These are phyloP conservation scores for Sugiyamaella chiloensis DNA, from an alignment of 805 yeast genomes.

Conservation along the genomic window DNA sequence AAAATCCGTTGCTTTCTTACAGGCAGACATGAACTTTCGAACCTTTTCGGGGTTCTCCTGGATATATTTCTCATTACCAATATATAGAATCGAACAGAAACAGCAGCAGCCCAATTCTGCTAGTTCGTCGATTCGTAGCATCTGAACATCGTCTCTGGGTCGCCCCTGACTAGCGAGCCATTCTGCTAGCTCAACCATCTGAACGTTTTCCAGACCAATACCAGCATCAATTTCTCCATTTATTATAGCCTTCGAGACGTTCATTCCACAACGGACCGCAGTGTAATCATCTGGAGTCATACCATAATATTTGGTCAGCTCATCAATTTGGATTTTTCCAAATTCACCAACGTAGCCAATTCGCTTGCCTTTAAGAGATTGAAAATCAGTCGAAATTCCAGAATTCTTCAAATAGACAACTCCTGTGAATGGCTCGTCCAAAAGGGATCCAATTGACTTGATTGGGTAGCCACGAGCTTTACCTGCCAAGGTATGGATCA, in stretches of 20 bases:
- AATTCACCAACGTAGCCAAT: constrained; percentile 60
- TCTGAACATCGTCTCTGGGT: constrained; percentile 46
- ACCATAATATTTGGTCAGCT: constrained; percentile 52
- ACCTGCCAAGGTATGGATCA: constrained; percentile 57
- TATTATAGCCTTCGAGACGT: constrained; percentile 53
- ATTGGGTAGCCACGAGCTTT: constrained; percentile 58
- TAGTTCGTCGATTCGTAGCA: constrained; percentile 49
- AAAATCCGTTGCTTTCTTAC: not conserved
- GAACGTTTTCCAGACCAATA: constrained; percentile 57
- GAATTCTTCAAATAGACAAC: constrained; percentile 48
- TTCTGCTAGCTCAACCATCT: constrained; percentile 56
- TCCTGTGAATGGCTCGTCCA: constrained; percentile 59
- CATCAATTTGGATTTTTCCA: constrained; percentile 57
- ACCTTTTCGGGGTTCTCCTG: not conserved
- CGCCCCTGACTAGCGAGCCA: constrained; percentile 44
- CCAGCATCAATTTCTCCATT: constrained; percentile 58
- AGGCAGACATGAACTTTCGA: not conserved
- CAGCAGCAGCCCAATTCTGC: not conserved
- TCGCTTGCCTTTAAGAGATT: constrained; percentile 49
- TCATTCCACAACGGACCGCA: constrained; percentile 59
- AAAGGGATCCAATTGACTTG: constrained; percentile 51
- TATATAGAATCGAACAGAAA: not conserved
- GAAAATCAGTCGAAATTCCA: constrained; percentile 50
- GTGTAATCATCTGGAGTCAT: constrained; percentile 55
- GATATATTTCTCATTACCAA: not conserved